Base-by-base conservation (phyloP, 441 rosid genomes). In the Theobroma grandiflorum region DNA sequence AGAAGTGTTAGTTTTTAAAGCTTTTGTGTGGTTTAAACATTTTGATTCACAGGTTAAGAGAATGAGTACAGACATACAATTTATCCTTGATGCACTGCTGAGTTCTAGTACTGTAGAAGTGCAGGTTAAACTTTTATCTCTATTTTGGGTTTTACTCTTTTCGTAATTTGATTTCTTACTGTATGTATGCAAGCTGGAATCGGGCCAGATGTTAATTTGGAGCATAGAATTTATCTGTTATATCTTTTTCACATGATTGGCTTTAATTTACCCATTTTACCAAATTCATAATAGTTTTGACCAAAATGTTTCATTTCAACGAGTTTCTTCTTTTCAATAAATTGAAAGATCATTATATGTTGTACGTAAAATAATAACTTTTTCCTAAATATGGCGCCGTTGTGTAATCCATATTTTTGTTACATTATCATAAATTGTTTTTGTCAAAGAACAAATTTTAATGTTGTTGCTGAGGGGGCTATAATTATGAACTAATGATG, bases 61-160 rank as follows among this genome's bases (percentile, higher is more conserved):
- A 84, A 92, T 97, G 99, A 86, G 95, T 72, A 86, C 89, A 26
- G 97, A 97, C 82, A 77, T 93, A 55, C 83, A 62, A 16, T 92
- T 92, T 79, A 95, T 97, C 77, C 88, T 94, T 78, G 89, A 89
- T 79, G 95, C 96, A 1, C 88, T 97, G 81, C 93, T 87, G 55
- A 89, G 90, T 85, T 97, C 99, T 18, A 83, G 65, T 77, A 68
- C 83, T 38, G 84, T 97, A 53, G 98, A 95, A 93, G 92, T 94
- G 42, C 92, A 93, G 99, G 99, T 95, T 50, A 86, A 90, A 63
- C 79, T 76, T 38, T 79, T 78, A 79, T 76, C 66, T 49, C 37
- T 9, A 71, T 15, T 59, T 49, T 11, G 74, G 59, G 12, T 18
- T 26, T 33, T 45, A 45, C 14, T 58, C 10, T 18, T 71, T 69